Evolutionary conservation across 345 rosid species (phyloP).

Genomic region (Reutealis trisperma): DNA sequence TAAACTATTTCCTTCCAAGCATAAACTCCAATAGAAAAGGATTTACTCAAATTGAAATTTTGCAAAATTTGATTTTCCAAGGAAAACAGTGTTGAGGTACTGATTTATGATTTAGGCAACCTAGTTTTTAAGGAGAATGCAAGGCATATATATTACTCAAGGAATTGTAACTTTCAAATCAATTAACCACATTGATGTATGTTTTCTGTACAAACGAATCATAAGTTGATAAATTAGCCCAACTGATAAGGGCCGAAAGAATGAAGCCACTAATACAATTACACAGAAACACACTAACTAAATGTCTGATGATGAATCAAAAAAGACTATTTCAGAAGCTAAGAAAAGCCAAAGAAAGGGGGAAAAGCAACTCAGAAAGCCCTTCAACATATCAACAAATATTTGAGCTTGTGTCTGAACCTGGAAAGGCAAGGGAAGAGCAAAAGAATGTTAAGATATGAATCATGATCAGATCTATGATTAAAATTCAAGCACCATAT

Average conservation of each 20-base stretch:
- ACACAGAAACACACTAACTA: slow-evolving; percentile 1
- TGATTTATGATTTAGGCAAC: too few species aligned
- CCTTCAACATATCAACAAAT: slow-evolving; percentile 2
- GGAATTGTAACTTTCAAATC: too few species aligned
- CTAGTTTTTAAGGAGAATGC: too few species aligned
- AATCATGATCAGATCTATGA: not conserved
- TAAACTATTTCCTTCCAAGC: too few species aligned
- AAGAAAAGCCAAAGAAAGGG: not conserved
- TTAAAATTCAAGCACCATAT: not conserved
- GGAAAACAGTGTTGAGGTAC: too few species aligned
- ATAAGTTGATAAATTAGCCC: slow-evolving; percentile 19
- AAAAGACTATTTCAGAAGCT: not conserved
- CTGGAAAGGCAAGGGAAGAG: slow-evolving; percentile 4
- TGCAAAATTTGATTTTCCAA: too few species aligned
- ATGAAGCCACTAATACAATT: slow-evolving; percentile 16
- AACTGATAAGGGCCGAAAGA: slow-evolving; percentile 30
- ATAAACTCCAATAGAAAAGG: too few species aligned
- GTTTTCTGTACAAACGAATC: slow-evolving; percentile 2
- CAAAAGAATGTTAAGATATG: not conserved
- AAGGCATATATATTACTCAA: too few species aligned
- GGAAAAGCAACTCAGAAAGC: not conserved
- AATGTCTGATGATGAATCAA: slow-evolving; percentile 18
- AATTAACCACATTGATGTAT: not conserved
- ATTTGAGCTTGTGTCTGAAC: not conserved
- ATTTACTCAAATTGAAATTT: too few species aligned